Conservation (phyloP, 164 flowering plant species). For the Liriodendron chinense region DNA sequence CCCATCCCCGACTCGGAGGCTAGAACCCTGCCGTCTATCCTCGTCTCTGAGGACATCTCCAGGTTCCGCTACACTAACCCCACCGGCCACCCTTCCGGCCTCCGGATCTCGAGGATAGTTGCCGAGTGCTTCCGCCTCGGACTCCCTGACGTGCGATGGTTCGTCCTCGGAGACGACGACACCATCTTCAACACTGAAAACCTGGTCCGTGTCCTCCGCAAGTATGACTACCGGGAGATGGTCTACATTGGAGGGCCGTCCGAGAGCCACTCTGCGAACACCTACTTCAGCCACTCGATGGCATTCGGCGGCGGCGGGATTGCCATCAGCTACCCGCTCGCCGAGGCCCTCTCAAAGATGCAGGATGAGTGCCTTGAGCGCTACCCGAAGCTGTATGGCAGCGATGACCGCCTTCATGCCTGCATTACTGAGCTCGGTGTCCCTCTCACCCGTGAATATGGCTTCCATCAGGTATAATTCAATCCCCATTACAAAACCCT, state of each 20-base stretch:
- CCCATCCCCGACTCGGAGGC: constrained; percentile 13
- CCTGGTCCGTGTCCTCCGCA: constrained; percentile 44
- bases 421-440: constrained; percentile 64
- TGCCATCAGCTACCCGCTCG: constrained; percentile 57
- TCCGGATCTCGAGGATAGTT: constrained; percentile 54
- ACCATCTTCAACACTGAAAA: constrained; percentile 56
- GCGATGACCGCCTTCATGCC: constrained; percentile 70
- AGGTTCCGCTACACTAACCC: constrained; percentile 64
- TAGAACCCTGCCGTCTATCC: constrained; percentile 40
- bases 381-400: constrained; percentile 59
- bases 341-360: constrained; percentile 36
- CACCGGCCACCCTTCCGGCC: constrained; percentile 61
- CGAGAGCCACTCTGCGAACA: constrained; percentile 60
- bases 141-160: constrained; percentile 55
- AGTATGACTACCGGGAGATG: constrained; percentile 51
- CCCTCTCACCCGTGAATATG: constrained; percentile 52
- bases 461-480: constrained; percentile 58
- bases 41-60: constrained; percentile 57
- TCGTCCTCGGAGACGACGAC: constrained; percentile 62
- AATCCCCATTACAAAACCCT: neutral
- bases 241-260: constrained; percentile 54
- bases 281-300: constrained; percentile 56
- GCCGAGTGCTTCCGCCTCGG: constrained; percentile 45
- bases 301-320: constrained; percentile 72
- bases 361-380: constrained; percentile 59